Conservation (phyloP, 23 red algal genomes). For the Gracilaria gracilis region DNA sequence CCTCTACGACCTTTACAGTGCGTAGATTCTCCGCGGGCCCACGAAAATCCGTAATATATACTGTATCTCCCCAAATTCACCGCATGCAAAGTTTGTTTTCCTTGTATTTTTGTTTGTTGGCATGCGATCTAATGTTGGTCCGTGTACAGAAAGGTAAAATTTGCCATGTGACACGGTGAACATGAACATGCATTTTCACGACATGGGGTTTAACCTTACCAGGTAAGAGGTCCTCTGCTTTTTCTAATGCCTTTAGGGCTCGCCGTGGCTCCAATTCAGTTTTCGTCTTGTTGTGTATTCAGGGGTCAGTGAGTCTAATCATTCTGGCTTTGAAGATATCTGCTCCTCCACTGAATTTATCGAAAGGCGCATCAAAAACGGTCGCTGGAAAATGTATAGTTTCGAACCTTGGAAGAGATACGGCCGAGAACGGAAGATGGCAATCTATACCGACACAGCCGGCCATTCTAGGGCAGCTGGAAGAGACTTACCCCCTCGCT, state of each 20-base stretch:
- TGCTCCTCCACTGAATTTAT: neutral
- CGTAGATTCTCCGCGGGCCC: too few species aligned
- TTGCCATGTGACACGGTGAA: too few species aligned
- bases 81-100: too few species aligned
- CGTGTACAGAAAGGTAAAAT: too few species aligned
- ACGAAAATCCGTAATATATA: too few species aligned
- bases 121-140: too few species aligned
- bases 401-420: neutral
- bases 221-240: neutral
- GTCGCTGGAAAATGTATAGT: neutral
- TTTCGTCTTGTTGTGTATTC: neutral
- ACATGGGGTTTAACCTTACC: neutral
- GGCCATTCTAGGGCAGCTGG: neutral
- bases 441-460: neutral
- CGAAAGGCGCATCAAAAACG: neutral
- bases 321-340: too few species aligned
- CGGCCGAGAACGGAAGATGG: neutral
- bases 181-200: too few species aligned
- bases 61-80: too few species aligned
- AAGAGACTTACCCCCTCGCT: neutral
- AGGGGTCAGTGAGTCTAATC: neutral
- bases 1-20: too few species aligned
- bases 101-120: too few species aligned
- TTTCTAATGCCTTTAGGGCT: neutral
- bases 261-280: neutral